Percentiles rank a stretch among this genome's conserved stretches.
Evolutionary conservation across 371 early-diverging fungal species (phyloP).

Genomic region (Mucor velutinosus): DNA sequence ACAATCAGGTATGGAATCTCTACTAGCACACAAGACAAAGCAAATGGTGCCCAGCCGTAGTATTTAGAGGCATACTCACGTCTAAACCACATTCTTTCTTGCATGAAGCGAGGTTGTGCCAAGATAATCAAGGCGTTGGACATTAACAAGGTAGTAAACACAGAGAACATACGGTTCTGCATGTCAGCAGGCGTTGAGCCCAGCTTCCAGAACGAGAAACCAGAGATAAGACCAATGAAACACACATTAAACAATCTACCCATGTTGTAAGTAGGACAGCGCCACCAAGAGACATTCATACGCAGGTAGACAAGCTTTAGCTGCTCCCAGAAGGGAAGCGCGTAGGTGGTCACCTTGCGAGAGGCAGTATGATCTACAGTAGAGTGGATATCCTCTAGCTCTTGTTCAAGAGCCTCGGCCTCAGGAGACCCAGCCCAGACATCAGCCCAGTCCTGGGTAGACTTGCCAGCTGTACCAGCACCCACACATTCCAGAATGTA

Average conservation of each 20-base stretch:
- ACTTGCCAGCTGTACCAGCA: constrained; percentile 58
- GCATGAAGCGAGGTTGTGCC: constrained; percentile 72
- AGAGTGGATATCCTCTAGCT: constrained; percentile 36
- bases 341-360: constrained; percentile 25
- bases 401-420: constrained; percentile 28
- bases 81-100: constrained; percentile 69
- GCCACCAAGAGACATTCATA: constrained; percentile 66
- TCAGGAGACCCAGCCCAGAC: constrained; percentile 60
- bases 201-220: constrained; percentile 74
- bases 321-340: constrained; percentile 39
- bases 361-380: constrained; percentile 21
- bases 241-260: constrained; percentile 56
- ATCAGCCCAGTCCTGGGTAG: constrained; percentile 62
- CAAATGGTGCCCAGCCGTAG: constrained; percentile 72
- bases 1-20: constrained; percentile 61
- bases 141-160: constrained; percentile 70
- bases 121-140: constrained; percentile 67
- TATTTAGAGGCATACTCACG: constrained; percentile 74
- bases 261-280: constrained; percentile 67
- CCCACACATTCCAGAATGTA: no score
- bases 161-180: constrained; percentile 70
- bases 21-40: constrained; percentile 49
- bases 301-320: constrained; percentile 58
- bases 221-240: constrained; percentile 62
- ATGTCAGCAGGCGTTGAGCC: constrained; percentile 59